Evolutionary conservation across 225 moss, liverwort and hornwort species (phyloP).

Genomic region (Physcomitrium patens): DNA sequence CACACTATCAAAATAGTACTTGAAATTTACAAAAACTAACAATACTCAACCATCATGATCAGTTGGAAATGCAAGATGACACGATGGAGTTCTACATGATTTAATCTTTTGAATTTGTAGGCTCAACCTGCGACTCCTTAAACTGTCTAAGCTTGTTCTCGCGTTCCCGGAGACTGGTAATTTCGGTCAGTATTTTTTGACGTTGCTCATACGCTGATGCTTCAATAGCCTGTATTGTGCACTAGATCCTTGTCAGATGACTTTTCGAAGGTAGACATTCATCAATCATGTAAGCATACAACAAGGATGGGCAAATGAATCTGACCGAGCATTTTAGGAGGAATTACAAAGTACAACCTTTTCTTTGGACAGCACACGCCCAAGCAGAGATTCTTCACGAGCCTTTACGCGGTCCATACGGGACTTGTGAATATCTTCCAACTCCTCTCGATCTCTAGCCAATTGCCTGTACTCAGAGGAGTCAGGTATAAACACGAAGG

Average conservation of each 20-base stretch:
- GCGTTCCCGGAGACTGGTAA: constrained; percentile 70
- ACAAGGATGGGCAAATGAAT: not conserved
- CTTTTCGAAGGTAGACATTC: not conserved
- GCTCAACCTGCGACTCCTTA: constrained; percentile 64
- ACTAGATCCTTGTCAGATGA: not conserved
- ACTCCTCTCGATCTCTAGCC: constrained; percentile 70
- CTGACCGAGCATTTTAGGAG: not conserved
- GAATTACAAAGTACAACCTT: constrained; percentile 56
- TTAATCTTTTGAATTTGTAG: constrained; percentile 4
- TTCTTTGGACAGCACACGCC: constrained; percentile 73
- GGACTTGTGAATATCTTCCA: constrained; percentile 76
- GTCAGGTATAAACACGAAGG: not conserved
- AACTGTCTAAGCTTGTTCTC: constrained; percentile 68
- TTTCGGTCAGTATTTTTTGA: constrained; percentile 68
- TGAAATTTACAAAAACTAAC: not conserved
- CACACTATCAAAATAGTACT: not conserved
- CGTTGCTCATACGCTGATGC: constrained; percentile 89
- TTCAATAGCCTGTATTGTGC: constrained; percentile 62
- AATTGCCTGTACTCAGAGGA: constrained; percentile 57
- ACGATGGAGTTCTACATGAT: not conserved
- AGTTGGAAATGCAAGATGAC: not conserved
- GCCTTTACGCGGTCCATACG: constrained; percentile 74
- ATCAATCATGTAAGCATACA: not conserved
- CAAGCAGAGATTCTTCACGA: constrained; percentile 68
- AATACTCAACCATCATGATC: not conserved